A percentile compares a stretch with the other conserved stretches of the same genome.
Conservation (phyloP, 2,329 filamentous ascomycete genomes). For the Leptoxyphium fumago region DNA sequence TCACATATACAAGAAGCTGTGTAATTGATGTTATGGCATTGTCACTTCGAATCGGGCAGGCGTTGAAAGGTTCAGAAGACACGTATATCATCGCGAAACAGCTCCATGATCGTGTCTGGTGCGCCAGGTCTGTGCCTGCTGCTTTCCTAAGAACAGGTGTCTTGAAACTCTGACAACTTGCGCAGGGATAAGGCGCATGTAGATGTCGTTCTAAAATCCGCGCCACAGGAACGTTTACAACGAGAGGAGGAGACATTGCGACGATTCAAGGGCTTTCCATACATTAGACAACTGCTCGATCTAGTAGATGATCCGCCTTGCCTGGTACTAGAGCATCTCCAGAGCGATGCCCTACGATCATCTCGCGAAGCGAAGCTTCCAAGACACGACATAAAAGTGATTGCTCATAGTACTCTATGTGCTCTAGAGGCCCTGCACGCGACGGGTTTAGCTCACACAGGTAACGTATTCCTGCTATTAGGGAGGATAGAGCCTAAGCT, state of each 20-base stretch:
- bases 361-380: neutral
- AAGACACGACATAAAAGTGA: neutral
- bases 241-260: neutral
- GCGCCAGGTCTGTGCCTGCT: neutral
- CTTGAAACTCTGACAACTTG: neutral
- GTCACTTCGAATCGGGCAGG: neutral
- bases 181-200: neutral
- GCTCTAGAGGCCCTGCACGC: neutral
- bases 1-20: too few species aligned
- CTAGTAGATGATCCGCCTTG: neutral
- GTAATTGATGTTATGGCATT: neutral
- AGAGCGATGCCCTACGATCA: neutral
- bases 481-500: neutral
- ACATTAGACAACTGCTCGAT: neutral
- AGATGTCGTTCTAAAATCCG: neutral
- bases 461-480: neutral
- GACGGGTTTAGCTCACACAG: neutral
- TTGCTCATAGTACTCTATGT: neutral
- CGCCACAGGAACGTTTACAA: neutral
- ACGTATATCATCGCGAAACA: neutral
- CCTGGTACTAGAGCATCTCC: neutral
- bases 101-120: neutral
- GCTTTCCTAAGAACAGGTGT: neutral
- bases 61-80: neutral
- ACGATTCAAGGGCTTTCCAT: neutral